These are phyloP conservation scores for Carex scoparia DNA, from an alignment of 176 grass and related monocot genomes.

Conservation along the genomic window DNA sequence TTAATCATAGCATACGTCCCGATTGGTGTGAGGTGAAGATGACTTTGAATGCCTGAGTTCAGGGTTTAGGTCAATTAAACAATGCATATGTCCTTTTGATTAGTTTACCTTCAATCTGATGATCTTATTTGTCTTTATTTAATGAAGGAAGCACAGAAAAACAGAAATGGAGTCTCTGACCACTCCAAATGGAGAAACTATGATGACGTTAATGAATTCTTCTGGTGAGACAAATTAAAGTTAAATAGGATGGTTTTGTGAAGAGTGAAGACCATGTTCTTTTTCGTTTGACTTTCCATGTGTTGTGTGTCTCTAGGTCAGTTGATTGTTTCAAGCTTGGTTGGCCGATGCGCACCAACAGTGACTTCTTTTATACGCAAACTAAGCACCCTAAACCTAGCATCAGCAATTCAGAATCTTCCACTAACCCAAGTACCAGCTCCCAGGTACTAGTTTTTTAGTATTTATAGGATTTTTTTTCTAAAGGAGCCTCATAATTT, in stretches of 20 bases:
- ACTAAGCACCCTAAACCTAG: background rate
- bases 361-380: slow-evolving; percentile 66
- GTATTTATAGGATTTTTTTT: slow-evolving; percentile 12
- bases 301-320: slow-evolving; percentile 44
- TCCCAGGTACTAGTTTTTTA: slow-evolving; percentile 30
- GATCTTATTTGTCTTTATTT: slow-evolving; percentile 24
- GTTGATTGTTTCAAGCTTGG: slow-evolving; percentile 91
- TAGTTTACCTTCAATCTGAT: slow-evolving; percentile 10
- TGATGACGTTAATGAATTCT: slow-evolving; percentile 95
- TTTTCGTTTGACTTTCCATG: slow-evolving; percentile 18
- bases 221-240: slow-evolving; percentile 55
- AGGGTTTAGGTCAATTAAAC: background rate
- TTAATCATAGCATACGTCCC: background rate
- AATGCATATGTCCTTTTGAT: background rate
- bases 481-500: background rate
- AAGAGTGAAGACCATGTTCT: background rate
- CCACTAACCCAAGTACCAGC: slow-evolving; percentile 25
- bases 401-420: slow-evolving; percentile 12
- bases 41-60: background rate
- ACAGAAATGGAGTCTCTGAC: slow-evolving; percentile 68
- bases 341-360: slow-evolving; percentile 83
- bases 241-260: background rate
- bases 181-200: slow-evolving; percentile 99
- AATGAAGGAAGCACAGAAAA: slow-evolving; percentile 86
- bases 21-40: background rate